These are phyloP conservation scores for Periconia digitata DNA, from an alignment of 2,329 filamentous ascomycete genomes.

Conservation along the genomic window DNA sequence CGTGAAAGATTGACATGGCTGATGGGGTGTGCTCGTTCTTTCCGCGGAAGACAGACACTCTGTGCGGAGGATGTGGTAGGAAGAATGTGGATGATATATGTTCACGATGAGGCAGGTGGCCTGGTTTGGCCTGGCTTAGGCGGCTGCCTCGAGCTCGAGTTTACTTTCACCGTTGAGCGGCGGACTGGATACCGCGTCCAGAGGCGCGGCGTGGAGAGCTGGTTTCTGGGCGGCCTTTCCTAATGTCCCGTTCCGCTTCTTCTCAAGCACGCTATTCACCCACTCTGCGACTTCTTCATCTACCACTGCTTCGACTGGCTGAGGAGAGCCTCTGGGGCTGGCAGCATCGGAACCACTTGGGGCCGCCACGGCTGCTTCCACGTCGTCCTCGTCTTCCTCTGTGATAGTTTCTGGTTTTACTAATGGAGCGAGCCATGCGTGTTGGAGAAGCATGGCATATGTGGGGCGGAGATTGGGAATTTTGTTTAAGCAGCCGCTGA, in stretches of 20 bases:
- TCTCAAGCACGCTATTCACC: slow-evolving; percentile 73
- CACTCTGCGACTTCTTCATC: slow-evolving; percentile 85
- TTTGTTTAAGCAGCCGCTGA: slow-evolving; percentile 88
- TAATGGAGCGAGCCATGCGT: slow-evolving; percentile 80
- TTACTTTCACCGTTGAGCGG: slow-evolving; percentile 26
- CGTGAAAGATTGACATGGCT: no score
- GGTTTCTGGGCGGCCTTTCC: slow-evolving; percentile 61
- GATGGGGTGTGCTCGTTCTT: no score
- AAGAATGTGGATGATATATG: no score
- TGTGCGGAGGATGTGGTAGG: background rate
- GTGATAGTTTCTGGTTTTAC: slow-evolving; percentile 74
- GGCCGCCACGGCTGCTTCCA: slow-evolving; percentile 43
- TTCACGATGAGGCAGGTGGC: no score
- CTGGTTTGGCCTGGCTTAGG: no score
- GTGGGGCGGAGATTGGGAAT: slow-evolving; percentile 89
- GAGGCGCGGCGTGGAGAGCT: slow-evolving; percentile 81
- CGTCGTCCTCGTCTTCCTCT: slow-evolving; percentile 67
- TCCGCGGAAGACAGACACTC: no score
- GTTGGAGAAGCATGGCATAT: slow-evolving; percentile 84
- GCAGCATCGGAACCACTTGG: slow-evolving; percentile 27
- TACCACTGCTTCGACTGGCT: slow-evolving; percentile 48
- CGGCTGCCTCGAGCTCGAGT: slow-evolving; percentile 10
- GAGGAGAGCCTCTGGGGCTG: slow-evolving; percentile 27
- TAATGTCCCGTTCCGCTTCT: slow-evolving; percentile 61
- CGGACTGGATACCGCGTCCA: slow-evolving; percentile 65